Percentiles rank a stretch among this genome's conserved stretches.
phyloP scores from a whole-genome alignment of 371 early-diverging fungal species.

The Mortierella sp. region DNA sequence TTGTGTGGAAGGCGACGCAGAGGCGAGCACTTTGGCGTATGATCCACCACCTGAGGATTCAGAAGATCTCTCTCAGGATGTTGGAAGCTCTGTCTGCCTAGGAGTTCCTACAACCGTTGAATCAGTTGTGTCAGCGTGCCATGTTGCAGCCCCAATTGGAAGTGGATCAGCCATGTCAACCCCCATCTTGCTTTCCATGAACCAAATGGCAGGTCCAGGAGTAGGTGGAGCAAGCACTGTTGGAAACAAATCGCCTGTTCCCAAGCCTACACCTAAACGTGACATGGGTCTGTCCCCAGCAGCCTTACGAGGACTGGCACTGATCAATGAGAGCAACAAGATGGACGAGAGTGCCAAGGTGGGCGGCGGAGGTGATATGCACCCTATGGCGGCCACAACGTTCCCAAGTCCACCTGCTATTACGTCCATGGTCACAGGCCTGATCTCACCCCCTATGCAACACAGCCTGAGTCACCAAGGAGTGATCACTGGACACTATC shows the following conservation, averaged over 20 bases:
- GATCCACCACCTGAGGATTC: conserved; percentile 30
- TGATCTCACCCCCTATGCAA: conserved; percentile 21
- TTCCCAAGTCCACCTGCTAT: neutral
- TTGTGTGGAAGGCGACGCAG: conserved; percentile 41
- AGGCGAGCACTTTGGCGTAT: conserved; percentile 34
- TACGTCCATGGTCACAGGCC: neutral
- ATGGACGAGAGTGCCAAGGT: conserved; percentile 44
- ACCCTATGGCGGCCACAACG: conserved; percentile 12
- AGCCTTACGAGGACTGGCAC: conserved; percentile 31
- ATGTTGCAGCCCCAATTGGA: conserved; percentile 39
- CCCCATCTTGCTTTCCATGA: conserved; percentile 6
- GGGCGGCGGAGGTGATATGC: conserved; percentile 37
- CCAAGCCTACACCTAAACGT: conserved; percentile 15
- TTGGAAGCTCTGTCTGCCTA: conserved; percentile 1
- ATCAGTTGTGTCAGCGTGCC: conserved; percentile 41
- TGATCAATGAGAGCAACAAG: conserved; percentile 36
- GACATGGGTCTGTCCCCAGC: conserved; percentile 40
- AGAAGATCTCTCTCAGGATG: neutral
- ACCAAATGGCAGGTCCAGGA: neutral
- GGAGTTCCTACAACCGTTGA: conserved; percentile 35
- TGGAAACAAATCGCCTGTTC: neutral
- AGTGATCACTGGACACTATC: neutral
- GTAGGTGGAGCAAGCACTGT: neutral
- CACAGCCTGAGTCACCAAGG: conserved; percentile 19
- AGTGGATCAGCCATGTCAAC: conserved; percentile 2